A percentile compares a stretch with the other conserved stretches of the same genome.
phyloP scores from a whole-genome alignment of 495 filamentous ascomycete genomes.

The Lasiosphaeria ovina region DNA sequence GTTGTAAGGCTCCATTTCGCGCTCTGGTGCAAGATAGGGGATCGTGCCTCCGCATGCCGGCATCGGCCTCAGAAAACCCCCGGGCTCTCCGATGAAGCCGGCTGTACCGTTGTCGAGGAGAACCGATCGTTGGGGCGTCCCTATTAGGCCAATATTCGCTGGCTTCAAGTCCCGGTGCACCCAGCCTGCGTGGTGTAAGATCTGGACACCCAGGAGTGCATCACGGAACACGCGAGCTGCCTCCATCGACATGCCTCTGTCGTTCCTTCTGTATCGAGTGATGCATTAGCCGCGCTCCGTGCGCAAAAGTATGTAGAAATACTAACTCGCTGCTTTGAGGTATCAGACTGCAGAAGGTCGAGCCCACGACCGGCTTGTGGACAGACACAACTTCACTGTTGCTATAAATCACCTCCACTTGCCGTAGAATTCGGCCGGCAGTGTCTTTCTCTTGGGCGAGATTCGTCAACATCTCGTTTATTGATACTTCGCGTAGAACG shows the following conservation, averaged over 20 bases:
- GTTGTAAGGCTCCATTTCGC: conserved; percentile 17
- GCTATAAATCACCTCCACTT: too few species aligned
- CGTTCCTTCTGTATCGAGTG: too few species aligned
- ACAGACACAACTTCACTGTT: too few species aligned
- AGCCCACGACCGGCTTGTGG: too few species aligned
- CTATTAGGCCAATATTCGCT: conserved; percentile 14
- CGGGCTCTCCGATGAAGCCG: conserved; percentile 1
- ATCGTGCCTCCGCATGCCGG: conserved; percentile 17
- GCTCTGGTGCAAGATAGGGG: conserved; percentile 23
- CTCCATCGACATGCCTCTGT: neutral
- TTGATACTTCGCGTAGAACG: too few species aligned
- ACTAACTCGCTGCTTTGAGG: too few species aligned
- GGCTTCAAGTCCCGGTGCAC: conserved; percentile 14
- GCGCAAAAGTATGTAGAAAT: too few species aligned
- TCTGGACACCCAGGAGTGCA: conserved; percentile 4
- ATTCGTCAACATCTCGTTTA: too few species aligned
- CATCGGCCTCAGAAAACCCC: conserved; percentile 15
- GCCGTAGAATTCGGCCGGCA: too few species aligned
- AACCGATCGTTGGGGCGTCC: conserved; percentile 13
- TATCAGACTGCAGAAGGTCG: too few species aligned
- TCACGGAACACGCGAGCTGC: conserved; percentile 3
- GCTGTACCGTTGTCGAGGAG: conserved; percentile 19
- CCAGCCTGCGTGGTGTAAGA: conserved; percentile 7
- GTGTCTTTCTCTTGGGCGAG: too few species aligned
- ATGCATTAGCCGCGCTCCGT: too few species aligned